Percentiles rank a stretch among this genome's conserved stretches.
Evolutionary conservation across 2,329 filamentous ascomycete species (phyloP).

Genomic region (Cryphonectria radicalis): DNA sequence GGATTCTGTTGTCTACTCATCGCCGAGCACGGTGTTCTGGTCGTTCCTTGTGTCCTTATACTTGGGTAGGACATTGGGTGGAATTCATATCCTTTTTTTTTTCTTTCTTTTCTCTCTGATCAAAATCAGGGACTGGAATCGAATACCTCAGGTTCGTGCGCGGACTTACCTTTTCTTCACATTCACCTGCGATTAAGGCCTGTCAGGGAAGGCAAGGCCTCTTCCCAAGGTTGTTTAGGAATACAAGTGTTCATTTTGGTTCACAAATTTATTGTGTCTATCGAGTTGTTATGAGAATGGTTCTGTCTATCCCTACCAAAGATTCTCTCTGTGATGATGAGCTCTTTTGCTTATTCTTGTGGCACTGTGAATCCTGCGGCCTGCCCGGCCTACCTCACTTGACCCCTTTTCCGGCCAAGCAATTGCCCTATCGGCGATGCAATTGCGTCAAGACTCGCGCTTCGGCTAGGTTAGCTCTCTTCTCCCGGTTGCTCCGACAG

Average conservation of each 20-base stretch:
- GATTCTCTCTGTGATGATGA: background rate
- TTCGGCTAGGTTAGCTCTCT: background rate
- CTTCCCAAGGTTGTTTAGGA: background rate
- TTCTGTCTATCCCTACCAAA: background rate
- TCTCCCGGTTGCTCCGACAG: background rate
- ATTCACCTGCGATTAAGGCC: background rate
- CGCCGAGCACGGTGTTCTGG: conserved; percentile 3
- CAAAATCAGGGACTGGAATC: background rate
- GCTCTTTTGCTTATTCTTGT: background rate
- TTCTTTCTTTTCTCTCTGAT: background rate
- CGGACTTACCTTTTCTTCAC: background rate
- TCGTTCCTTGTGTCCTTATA: background rate
- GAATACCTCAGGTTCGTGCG: background rate
- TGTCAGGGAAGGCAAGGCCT: background rate
- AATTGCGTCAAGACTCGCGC: background rate
- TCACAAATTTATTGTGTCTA: background rate
- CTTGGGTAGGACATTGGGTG: background rate
- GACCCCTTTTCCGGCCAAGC: background rate
- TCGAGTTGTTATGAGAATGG: too few species aligned
- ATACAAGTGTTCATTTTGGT: background rate
- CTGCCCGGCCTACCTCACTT: background rate
- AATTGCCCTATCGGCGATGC: background rate
- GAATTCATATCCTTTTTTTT: background rate
- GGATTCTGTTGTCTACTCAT: conserved; percentile 8
- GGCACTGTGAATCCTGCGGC: background rate